Base-by-base conservation (phyloP, 192 early-diverging fungal genomes). In the Linnemannia hyalina region DNA sequence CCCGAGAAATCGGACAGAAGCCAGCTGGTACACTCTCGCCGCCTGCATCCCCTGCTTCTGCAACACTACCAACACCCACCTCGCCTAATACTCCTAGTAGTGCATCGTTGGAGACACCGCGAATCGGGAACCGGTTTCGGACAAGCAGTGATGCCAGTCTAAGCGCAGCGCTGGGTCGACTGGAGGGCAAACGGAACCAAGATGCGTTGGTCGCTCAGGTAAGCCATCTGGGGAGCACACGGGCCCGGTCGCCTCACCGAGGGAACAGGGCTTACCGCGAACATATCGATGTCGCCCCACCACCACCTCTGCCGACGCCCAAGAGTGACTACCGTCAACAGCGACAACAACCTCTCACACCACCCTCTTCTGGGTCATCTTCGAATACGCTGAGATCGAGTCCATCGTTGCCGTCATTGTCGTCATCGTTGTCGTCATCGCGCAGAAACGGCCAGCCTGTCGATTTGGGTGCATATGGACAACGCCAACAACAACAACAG, bases 61-160 rank as follows among this genome's bases (percentile, higher is more conserved):
- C 55, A 60, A 26, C 60, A 32, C 11, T 46, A 15, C 60, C 60
- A 6, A 32, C 60, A 11, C 60, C 60, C 3, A 65, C 60, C 32
- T 32, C 60, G 49, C 49, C 49, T 52, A 52, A 18, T 6, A 22
- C 49, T 52, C 18, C 49, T 52, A 52, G 18, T 52, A 32, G 26
- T 75, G 74, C 38, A 35, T 60, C 75, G 10, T 65, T 65, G 13
- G 60, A 57, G 75, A 54, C 46, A 40, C 49, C 65, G 2, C 71
- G 74, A 57, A 35, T 77, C n/a, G 74, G 74, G 13, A 86, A 86
- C 42, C 35, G 84, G 18, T 80, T 77, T 40, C 55, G 84, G 20
- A 86, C 79, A 26, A 75, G 74, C 49, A 86, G 84, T 36, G 84
- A 86, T 60, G 84, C 84, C 4, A 86, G 84, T 77, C 71, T 80